phyloP scores from a whole-genome alignment of 495 filamentous ascomycete species.

The Talaromyces stipitatus region DNA sequence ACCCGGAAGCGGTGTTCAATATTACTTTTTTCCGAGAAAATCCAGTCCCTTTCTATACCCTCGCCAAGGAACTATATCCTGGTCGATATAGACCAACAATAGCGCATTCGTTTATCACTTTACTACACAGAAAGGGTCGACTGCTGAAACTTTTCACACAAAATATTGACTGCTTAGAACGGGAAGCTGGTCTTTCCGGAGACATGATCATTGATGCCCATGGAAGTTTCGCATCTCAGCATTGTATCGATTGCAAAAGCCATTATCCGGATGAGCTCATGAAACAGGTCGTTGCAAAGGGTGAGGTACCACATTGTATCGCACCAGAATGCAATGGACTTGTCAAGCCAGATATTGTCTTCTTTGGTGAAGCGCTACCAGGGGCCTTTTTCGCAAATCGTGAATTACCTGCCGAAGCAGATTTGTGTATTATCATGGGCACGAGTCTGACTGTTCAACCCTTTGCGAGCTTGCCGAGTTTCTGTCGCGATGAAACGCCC shows the following conservation, averaged over 20 bases:
- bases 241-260: slow-evolving; percentile 79
- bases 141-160: slow-evolving; percentile 88
- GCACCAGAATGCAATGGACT: slow-evolving; percentile 59
- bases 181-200: slow-evolving; percentile 72
- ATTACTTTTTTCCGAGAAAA: slow-evolving; percentile 78
- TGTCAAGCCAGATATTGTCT: slow-evolving; percentile 96
- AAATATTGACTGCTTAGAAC: slow-evolving; percentile 94
- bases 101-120: slow-evolving; percentile 69
- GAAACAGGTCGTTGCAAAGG: slow-evolving; percentile 53
- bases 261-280: slow-evolving; percentile 66
- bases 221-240: slow-evolving; percentile 83
- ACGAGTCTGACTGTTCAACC: slow-evolving; percentile 86
- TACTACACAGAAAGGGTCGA: slow-evolving; percentile 67
- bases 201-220: slow-evolving; percentile 88
- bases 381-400: slow-evolving; percentile 55
- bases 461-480: slow-evolving; percentile 70
- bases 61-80: slow-evolving; percentile 87
- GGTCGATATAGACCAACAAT: slow-evolving; percentile 85
- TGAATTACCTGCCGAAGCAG: slow-evolving; percentile 50
- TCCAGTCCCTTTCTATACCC: slow-evolving; percentile 82
- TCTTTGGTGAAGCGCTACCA: slow-evolving; percentile 88
- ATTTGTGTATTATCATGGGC: slow-evolving; percentile 84
- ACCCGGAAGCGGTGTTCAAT: slow-evolving; percentile 73
- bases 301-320: slow-evolving; percentile 61
- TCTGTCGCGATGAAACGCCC: slow-evolving; percentile 53